Conservation (phyloP, 2,329 filamentous ascomycete genomes). For the Dissoconium aciculare region DNA sequence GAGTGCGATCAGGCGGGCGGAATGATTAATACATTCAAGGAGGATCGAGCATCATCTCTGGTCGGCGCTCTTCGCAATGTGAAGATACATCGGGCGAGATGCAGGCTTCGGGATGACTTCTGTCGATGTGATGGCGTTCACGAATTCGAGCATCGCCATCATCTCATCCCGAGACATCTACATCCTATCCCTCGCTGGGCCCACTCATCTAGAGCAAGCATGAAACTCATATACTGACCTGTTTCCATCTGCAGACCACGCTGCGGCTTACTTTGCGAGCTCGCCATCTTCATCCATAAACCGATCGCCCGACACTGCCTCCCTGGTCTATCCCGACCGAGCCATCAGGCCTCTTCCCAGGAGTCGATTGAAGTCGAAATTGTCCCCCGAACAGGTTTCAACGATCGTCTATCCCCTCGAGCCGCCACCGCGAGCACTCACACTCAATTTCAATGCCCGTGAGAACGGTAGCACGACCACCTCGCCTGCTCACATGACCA, state of each 20-base stretch:
- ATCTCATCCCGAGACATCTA: too few relatives aligned
- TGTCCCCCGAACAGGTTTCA: conserved; percentile 72
- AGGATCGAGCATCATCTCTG: too few relatives aligned
- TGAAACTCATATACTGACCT: too few relatives aligned
- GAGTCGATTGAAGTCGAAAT: conserved; percentile 69
- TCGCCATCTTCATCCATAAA: conserved; percentile 5
- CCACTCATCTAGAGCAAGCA: too few relatives aligned
- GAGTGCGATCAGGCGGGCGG: neutral
- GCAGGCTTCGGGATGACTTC: too few relatives aligned
- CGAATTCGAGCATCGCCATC: too few relatives aligned
- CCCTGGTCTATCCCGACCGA: conserved; percentile 71
- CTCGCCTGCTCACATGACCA: conserved; percentile 13
- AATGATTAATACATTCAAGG: too few relatives aligned
- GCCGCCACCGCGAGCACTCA: conserved; percentile 48
- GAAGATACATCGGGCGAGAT: too few relatives aligned
- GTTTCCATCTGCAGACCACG: neutral
- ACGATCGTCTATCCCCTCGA: conserved; percentile 69
- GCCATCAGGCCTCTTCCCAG: conserved; percentile 87
- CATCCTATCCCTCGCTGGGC: too few relatives aligned
- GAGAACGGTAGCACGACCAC: conserved; percentile 12
- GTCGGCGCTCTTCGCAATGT: too few relatives aligned
- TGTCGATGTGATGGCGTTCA: too few relatives aligned
- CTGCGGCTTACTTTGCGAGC: neutral
- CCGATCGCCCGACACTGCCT: conserved; percentile 49
- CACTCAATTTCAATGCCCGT: conserved; percentile 15